Percentiles rank a stretch among this genome's conserved stretches.
phyloP scores from a whole-genome alignment of 495 filamentous ascomycete species.

The Aspergillus homomorphus region DNA sequence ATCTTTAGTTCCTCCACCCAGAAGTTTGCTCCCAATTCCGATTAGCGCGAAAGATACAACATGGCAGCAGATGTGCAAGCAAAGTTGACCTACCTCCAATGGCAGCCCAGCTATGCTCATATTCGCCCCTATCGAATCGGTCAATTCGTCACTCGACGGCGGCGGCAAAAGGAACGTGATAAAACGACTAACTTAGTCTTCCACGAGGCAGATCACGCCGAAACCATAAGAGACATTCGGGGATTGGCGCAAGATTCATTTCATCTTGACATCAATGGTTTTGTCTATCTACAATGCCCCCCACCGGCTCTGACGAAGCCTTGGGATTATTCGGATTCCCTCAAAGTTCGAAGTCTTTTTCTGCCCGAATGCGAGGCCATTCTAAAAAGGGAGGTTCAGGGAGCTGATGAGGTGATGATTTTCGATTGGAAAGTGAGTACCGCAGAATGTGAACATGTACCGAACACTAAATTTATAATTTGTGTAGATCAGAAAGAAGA shows the following conservation, averaged over 20 bases:
- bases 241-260: neutral
- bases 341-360: conserved; percentile 19
- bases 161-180: neutral
- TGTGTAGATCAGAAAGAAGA: conserved; percentile 12
- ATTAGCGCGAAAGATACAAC: no score
- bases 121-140: conserved; percentile 11
- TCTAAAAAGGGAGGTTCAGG: conserved; percentile 20
- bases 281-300: conserved; percentile 4
- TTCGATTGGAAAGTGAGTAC: conserved; percentile 30
- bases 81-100: conserved; percentile 15
- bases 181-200: conserved; percentile 8
- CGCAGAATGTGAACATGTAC: no score
- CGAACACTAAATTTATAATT: neutral
- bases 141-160: neutral
- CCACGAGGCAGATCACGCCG: neutral
- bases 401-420: conserved; percentile 21
- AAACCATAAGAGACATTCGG: neutral
- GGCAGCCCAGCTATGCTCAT: conserved; percentile 11
- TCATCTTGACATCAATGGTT: conserved; percentile 6
- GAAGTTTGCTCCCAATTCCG: no score
- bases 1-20: no score
- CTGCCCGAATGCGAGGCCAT: conserved; percentile 24
- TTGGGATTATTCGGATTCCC: conserved; percentile 1
- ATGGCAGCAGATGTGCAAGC: conserved; percentile 7
- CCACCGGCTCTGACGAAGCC: neutral